Evolutionary conservation across 2,329 filamentous ascomycete genomes (phyloP).

Genomic region (Penicillium fuscoglaucum): DNA sequence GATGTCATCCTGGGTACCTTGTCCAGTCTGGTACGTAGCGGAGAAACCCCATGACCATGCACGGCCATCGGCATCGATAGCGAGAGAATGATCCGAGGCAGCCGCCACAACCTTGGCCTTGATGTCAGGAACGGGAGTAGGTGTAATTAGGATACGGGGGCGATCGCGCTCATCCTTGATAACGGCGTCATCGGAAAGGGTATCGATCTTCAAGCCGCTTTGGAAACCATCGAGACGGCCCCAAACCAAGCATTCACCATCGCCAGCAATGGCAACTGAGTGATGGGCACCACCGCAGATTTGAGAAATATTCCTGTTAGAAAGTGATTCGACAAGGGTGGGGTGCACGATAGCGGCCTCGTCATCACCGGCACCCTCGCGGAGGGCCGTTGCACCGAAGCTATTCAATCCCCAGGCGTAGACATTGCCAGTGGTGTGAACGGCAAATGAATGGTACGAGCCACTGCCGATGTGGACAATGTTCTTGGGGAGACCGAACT

Average conservation of each 20-base stretch:
- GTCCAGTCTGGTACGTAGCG: slow-evolving; percentile 76
- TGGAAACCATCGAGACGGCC: slow-evolving; percentile 61
- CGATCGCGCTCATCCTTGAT: slow-evolving; percentile 64
- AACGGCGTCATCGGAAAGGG: slow-evolving; percentile 59
- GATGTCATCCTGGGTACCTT: slow-evolving; percentile 76
- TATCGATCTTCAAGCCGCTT: slow-evolving; percentile 59
- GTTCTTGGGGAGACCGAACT: slow-evolving; percentile 58
- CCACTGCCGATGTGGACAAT: slow-evolving; percentile 67
- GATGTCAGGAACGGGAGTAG: slow-evolving; percentile 61
- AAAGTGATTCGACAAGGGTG: slow-evolving; percentile 64
- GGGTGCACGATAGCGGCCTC: slow-evolving; percentile 73
- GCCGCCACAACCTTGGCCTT: slow-evolving; percentile 60
- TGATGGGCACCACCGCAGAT: slow-evolving; percentile 76
- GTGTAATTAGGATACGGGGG: slow-evolving; percentile 70
- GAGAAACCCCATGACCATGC: slow-evolving; percentile 81
- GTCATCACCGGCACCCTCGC: slow-evolving; percentile 63
- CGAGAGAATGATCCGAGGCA: slow-evolving; percentile 72
- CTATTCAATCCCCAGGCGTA: slow-evolving; percentile 87
- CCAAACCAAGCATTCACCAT: slow-evolving; percentile 60
- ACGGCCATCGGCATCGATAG: slow-evolving; percentile 66
- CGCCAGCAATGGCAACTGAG: slow-evolving; percentile 59
- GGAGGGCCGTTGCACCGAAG: slow-evolving; percentile 75
- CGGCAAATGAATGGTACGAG: slow-evolving; percentile 78
- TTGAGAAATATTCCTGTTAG: slow-evolving; percentile 62
- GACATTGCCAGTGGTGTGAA: slow-evolving; percentile 66